Evolutionary conservation across 2,329 filamentous ascomycete genomes (phyloP).

Genomic region (Waltergamsia citrina): DNA sequence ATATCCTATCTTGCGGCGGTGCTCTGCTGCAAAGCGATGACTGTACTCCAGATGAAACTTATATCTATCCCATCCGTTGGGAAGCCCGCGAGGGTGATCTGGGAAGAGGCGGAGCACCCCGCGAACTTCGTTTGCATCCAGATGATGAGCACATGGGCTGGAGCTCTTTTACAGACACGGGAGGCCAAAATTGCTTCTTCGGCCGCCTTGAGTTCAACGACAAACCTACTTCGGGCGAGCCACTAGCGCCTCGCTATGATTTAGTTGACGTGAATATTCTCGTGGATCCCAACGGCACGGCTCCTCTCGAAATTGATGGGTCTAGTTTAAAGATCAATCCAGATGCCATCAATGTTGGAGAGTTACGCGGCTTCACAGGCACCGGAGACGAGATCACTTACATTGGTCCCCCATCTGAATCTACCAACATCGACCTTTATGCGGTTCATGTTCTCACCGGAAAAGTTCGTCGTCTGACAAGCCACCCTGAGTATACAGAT

Average conservation of each 20-base stretch:
- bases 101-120: constrained; percentile 20
- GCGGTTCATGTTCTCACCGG: constrained; percentile 29
- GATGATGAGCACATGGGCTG: constrained; percentile 32
- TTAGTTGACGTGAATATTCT: constrained; percentile 26
- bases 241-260: constrained; percentile 24
- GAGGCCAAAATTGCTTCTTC: constrained; percentile 21
- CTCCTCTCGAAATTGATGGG: constrained; percentile 13
- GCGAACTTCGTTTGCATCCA: constrained; percentile 34
- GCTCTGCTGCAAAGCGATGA: constrained; percentile 19
- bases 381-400: constrained; percentile 29
- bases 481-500: constrained; percentile 32
- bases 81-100: constrained; percentile 14
- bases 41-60: constrained; percentile 23
- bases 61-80: constrained; percentile 31
- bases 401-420: constrained; percentile 27
- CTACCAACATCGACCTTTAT: constrained; percentile 33
- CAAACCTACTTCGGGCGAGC: constrained; percentile 16
- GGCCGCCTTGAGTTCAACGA: constrained; percentile 29
- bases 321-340: constrained; percentile 17
- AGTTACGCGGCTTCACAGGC: constrained; percentile 33
- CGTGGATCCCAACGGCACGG: constrained; percentile 10
- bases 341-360: constrained; percentile 25
- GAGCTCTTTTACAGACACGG: constrained; percentile 21
- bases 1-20: constrained; percentile 26
- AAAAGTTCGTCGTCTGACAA: constrained; percentile 27